Base-by-base conservation (phyloP, 2,329 filamentous ascomycete species). In the Venturia nashicola region DNA sequence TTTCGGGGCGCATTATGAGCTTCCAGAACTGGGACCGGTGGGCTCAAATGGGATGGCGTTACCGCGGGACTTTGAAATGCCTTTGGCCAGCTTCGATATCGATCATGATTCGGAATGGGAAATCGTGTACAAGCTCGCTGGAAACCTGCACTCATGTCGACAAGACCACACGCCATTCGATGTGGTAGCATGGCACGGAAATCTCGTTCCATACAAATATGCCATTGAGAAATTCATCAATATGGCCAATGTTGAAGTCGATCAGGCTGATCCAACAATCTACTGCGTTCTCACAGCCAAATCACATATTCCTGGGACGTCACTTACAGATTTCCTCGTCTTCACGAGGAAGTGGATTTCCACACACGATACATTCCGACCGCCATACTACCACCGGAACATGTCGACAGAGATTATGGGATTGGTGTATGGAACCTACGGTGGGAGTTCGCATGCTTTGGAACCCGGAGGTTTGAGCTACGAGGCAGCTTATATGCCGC, bases 321-420 rank as follows among this genome's bases (percentile, higher is more conserved):
- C 67, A 2, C 67, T 76, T 14, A 70, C 74, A 1, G 75, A 77
- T 59, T 71, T 77, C 48, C 68, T 76, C 6, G 74, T 75, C 60
- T 75, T 77, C 67, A 75, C 74, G 34, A 74, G 74, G 3, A 70
- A 74, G 23, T 76, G 75, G 74, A 72, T 74, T 55, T 73, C 74
- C 51, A 71, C 72, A n/a, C 36, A 43, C 69, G 70, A 77, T 65
- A 76, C 76, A 12, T 76, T 74, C 64, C 73, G 75, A 12, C 74
- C 73, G 4, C 75, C 76, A 6, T 77, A 76, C 67, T 77, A 76
- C 66, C 76, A 77, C 66, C 74, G 75, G 43, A 77, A 77, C 60
- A 74, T 70, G 11, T 72, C 73, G 42, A 74, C 71, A 9, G 75
- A 76, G 66, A 65, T 76, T 12, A 75, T 76, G 74, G 74, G 74